phyloP scores from a whole-genome alignment of 768 basidiomycete genomes.

The Kwoniella newhampshirensis region DNA sequence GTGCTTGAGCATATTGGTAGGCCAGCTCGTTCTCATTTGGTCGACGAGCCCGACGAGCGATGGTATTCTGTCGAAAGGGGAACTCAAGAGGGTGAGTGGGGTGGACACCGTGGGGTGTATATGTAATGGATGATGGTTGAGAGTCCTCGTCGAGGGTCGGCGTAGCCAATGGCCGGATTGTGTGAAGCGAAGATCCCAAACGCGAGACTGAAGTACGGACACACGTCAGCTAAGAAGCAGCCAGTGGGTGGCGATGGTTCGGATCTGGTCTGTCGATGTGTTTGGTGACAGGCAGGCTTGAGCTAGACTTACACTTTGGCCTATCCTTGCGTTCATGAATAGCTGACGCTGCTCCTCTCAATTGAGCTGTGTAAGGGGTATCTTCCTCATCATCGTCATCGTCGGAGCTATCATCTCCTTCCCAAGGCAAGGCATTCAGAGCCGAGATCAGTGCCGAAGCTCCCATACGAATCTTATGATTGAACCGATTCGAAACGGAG shows the following conservation, averaged over 20 bases:
- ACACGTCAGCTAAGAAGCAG: conserved; percentile 3
- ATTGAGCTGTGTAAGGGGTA: conserved; percentile 5
- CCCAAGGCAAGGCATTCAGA: conserved; percentile 42
- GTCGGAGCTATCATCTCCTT: conserved; percentile 28
- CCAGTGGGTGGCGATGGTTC: neutral
- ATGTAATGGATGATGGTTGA: conserved; percentile 3
- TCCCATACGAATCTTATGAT: conserved; percentile 42
- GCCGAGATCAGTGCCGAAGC: conserved; percentile 48
- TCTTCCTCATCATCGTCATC: conserved; percentile 29
- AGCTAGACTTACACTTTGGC: conserved; percentile 32
- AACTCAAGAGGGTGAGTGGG: conserved; percentile 27
- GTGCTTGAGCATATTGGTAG: conserved; percentile 34
- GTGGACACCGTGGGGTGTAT: conserved; percentile 9
- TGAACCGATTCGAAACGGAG: neutral
- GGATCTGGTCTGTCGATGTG: no score
- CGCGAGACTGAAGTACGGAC: conserved; percentile 25
- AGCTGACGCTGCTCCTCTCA: conserved; percentile 8
- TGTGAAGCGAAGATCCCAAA: conserved; percentile 41
- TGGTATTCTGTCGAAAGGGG: conserved; percentile 46
- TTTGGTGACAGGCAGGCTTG: no score
- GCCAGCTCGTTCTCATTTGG: conserved; percentile 31
- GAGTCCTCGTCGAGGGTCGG: neutral
- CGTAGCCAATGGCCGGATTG: conserved; percentile 37
- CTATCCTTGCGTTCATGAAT: conserved; percentile 6
- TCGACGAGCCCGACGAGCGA: conserved; percentile 41